These are phyloP conservation scores for Xerocomus nothofagi DNA, from an alignment of 1,284 basidiomycete species.

Conservation along the genomic window DNA sequence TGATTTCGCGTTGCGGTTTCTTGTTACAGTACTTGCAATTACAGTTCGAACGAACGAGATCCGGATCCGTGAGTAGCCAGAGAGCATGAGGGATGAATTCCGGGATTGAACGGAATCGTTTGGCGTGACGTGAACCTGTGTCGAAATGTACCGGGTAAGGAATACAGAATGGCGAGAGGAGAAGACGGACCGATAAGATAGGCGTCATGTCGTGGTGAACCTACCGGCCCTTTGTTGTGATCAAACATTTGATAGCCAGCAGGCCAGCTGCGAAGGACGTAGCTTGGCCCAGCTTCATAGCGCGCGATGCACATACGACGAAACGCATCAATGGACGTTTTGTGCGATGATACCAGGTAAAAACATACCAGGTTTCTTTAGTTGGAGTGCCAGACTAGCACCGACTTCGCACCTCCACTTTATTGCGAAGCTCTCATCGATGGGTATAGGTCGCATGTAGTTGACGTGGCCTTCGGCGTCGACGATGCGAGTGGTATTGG, in stretches of 20 bases:
- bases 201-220: slow-evolving; percentile 64
- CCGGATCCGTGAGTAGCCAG: slow-evolving; percentile 67
- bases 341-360: not conserved
- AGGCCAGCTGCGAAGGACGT: slow-evolving; percentile 67
- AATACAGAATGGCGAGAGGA: not conserved
- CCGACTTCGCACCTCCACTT: slow-evolving; percentile 65
- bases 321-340: not conserved
- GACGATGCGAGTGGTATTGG: slow-evolving; percentile 50
- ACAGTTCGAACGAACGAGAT: slow-evolving; percentile 51
- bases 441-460: slow-evolving; percentile 54
- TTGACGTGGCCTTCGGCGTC: slow-evolving; percentile 66
- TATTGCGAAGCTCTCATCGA: slow-evolving; percentile 50
- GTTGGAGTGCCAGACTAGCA: slow-evolving; percentile 51
- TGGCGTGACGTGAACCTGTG: slow-evolving; percentile 44
- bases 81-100: slow-evolving; percentile 81
- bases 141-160: not conserved
- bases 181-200: slow-evolving; percentile 67
- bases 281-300: slow-evolving; percentile 49
- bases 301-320: not conserved
- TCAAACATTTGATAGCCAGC: slow-evolving; percentile 68
- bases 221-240: slow-evolving; percentile 64
- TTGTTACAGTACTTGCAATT: slow-evolving; percentile 79
- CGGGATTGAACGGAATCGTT: slow-evolving; percentile 71
- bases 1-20: slow-evolving; percentile 66
- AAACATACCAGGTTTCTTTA: slow-evolving; percentile 50